Base-by-base conservation (phyloP, 371 early-diverging fungal species). In the Syncephalastrum monosporum region DNA sequence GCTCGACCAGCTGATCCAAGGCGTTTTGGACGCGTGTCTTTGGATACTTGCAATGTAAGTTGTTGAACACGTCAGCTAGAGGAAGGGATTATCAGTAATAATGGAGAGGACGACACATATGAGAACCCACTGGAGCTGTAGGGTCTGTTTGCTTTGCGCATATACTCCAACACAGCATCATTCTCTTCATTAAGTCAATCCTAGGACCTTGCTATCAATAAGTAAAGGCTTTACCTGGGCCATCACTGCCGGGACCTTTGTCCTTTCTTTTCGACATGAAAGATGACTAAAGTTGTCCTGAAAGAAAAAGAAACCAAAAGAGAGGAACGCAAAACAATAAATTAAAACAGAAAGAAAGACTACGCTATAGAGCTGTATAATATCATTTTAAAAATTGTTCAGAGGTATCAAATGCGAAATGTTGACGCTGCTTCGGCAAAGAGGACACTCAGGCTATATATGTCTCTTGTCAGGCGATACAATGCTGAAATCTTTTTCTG, bases 371-470 rank as follows among this genome's bases (percentile, higher is more conserved):
- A 33, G 12, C 38, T 33, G 38, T 33, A 33, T 33, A 33, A 10
- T 2, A 27, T 23, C 33, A 50, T 38, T 47, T 53, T 67, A 78
- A 58, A 78, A 75, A 58, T 87, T 83, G 53, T 76, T 74, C 25
- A 87, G 63, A 12, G 86, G 83, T 51, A 88, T 60, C 38, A 89
- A 72, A 29, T 87, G 87, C 25, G 87, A 82, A 14, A 81, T 68
- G 49, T 80, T 79, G 5, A 89, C 81, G 25, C 69, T 66, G 60
- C 92, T 93, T 27, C 95, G 84, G 53, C 95, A 94, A 0, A 94
- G 74, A 12, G 95, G 93, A 59, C 95, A 94, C 65, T 94, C 95
- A 1, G 90, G 77, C 82, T 88, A 52, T 25, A 23, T 12, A 42
- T 2, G 27, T 16, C 27, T 27, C 27, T 23, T 17, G 43, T 27